phyloP scores from a whole-genome alignment of 495 filamentous ascomycete species.

The Podospora appendiculata region DNA sequence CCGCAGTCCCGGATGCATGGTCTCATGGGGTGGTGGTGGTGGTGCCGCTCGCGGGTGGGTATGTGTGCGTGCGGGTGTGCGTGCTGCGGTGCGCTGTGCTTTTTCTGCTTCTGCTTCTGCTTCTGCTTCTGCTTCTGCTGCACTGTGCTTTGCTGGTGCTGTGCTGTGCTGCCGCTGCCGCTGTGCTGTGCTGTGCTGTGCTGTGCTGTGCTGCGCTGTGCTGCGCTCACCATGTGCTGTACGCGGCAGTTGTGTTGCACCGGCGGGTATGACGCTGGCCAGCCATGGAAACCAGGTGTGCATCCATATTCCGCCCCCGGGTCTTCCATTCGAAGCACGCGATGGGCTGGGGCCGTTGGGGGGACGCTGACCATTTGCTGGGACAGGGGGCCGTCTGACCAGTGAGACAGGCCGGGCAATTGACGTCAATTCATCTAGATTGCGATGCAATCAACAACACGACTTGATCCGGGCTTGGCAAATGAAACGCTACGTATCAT shows the following conservation, averaged over 20 bases:
- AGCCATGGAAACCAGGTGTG: slow-evolving; percentile 16
- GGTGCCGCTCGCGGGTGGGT: no score
- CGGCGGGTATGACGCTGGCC: slow-evolving; percentile 13
- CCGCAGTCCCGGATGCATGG: slow-evolving; percentile 15
- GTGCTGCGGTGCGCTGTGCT: no score
- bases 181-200: no score
- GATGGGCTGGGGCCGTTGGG: slow-evolving; percentile 3
- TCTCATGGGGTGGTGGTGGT: background rate
- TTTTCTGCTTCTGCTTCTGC: no score
- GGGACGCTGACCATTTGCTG: background rate
- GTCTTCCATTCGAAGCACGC: slow-evolving; percentile 5
- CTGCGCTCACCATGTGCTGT: background rate
- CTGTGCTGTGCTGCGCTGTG: no score
- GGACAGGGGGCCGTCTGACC: background rate
- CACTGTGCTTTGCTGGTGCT: no score
- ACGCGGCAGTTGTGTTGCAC: slow-evolving; percentile 26
- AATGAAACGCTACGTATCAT: no score
- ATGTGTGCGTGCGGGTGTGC: no score
- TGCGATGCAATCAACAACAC: slow-evolving; percentile 23
- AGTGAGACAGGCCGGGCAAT: slow-evolving; percentile 15
- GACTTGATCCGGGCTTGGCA: slow-evolving; percentile 22
- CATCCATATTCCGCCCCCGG: slow-evolving; percentile 9
- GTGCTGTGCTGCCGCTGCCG: no score
- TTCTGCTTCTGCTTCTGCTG: no score
- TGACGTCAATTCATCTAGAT: slow-evolving; percentile 31